Percentiles rank a stretch among this genome's conserved stretches.
Conservation (phyloP, 805 yeast species). For the Teunomyces gatunensis region DNA sequence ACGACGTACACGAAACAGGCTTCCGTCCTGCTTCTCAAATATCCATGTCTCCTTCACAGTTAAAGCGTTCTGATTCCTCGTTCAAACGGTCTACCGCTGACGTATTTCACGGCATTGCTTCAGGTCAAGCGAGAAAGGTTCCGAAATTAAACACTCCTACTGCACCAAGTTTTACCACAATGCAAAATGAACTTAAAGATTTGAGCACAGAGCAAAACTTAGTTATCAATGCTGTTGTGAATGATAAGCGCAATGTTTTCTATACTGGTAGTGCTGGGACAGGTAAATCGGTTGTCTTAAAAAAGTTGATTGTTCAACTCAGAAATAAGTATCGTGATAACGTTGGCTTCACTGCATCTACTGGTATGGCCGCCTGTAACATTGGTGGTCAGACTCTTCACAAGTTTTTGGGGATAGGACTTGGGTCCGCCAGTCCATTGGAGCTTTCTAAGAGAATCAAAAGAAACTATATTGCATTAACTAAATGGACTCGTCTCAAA, state of each 20-base stretch:
- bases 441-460: conserved; percentile 48
- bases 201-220: conserved; percentile 42
- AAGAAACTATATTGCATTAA: conserved; percentile 39
- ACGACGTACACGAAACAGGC: conserved; percentile 1
- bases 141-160: conserved; percentile 12
- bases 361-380: conserved; percentile 93
- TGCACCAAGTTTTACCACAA: conserved; percentile 3
- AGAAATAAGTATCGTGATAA: conserved; percentile 33
- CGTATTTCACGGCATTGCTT: conserved; percentile 13
- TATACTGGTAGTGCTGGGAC: conserved; percentile 89
- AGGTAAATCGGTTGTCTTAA: conserved; percentile 72
- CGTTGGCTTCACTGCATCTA: conserved; percentile 91
- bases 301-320: conserved; percentile 53
- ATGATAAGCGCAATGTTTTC: conserved; percentile 54
- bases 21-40: not conserved
- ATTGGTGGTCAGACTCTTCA: conserved; percentile 91
- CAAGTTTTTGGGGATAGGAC: conserved; percentile 80
- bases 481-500: conserved; percentile 64
- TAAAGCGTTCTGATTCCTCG: conserved; percentile 2
- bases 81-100: conserved; percentile 22
- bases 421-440: conserved; percentile 56
- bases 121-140: conserved; percentile 22
- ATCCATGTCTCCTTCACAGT: not conserved
- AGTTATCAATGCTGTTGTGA: conserved; percentile 52
- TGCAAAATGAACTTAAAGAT: conserved; percentile 1